Evolutionary conservation across 176 grass and related monocot species (phyloP), one percentile per base, ranked within the genome.

Genomic region (Poa pratensis): DNA sequence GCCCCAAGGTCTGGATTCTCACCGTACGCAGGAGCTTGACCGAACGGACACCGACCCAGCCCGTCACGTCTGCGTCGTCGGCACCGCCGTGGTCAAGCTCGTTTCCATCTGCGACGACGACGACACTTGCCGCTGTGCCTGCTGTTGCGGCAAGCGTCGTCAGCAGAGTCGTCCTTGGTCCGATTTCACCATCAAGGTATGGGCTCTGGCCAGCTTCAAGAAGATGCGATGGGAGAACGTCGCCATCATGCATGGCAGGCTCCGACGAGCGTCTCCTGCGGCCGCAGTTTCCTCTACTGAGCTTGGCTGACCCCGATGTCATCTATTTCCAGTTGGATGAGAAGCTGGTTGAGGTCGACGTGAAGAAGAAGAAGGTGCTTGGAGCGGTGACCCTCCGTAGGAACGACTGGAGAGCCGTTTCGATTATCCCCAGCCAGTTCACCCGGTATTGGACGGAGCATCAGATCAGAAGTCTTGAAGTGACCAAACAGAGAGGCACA

Each of bases 221-320:
- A 22, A 60, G 16, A 60, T 19, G 20, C 20, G 3, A 58, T 58
- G 55, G 55, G 5, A 4, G 20, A 60, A 60, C 7, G n/a, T 9
- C 16, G n/a, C n/a, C 57, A 5, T 10, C 9, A 11, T 60, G 57
- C n/a, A 12, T 0, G n/a, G 22, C 9, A 3, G n/a, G 16, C 22
- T 22, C 8, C 10, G n/a, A 60, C 57, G 8, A 24, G 57, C 57
- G 2, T 4, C 57, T 24, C 9, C 57, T 14, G 9, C 57, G n/a
- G 22, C 57, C 57, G 9, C 20, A 60, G 57, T 60, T 60, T 3
- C 57, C 57, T 60, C n/a, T n/a, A 8, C 9, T 80, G 17, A 80
- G 59, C 42, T 30, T 80, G 77, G 77, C 9, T 49, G 58, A 80
- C 11, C 59, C 77, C 12, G 77, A 80, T 67, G 4, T 67, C 8